Conservation (phyloP, 1,284 basidiomycete species). For the Cryptococcus sp. region DNA sequence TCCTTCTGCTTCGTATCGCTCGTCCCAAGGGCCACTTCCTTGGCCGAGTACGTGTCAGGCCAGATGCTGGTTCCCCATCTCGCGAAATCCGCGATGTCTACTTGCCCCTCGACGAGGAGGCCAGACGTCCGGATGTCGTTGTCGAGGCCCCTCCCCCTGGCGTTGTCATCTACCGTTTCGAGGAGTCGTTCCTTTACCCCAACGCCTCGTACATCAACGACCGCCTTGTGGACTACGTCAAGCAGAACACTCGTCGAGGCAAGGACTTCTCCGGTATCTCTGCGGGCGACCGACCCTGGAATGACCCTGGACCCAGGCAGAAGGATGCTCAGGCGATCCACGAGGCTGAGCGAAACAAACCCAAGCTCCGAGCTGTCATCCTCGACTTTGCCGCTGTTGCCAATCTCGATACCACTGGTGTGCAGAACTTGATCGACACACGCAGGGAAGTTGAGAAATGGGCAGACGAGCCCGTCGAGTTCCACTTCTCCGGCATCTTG, state of each 20-base stretch:
- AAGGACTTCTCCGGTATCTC: conserved; percentile 66
- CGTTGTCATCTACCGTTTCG: conserved; percentile 87
- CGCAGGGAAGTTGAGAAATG: conserved; percentile 84
- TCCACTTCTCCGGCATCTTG: conserved; percentile 64
- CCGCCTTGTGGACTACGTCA: conserved; percentile 78
- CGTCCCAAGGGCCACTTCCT: conserved; percentile 89
- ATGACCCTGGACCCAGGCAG: conserved; percentile 76
- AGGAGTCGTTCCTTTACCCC: conserved; percentile 92
- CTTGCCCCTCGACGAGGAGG: conserved; percentile 69
- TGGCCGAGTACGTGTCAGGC: conserved; percentile 66
- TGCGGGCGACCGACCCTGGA: conserved; percentile 85
- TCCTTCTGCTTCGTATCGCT: conserved; percentile 90
- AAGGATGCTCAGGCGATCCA: conserved; percentile 60
- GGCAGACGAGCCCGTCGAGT: conserved; percentile 76
- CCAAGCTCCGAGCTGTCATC: conserved; percentile 79
- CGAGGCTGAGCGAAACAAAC: conserved; percentile 65
- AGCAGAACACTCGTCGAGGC: conserved; percentile 73
- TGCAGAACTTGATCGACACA: conserved; percentile 89
- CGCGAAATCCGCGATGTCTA: conserved; percentile 62
- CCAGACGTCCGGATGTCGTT: conserved; percentile 60
- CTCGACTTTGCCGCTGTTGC: conserved; percentile 83
- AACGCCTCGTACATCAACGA: conserved; percentile 82
- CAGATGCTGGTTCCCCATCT: conserved; percentile 54
- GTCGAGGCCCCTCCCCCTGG: conserved; percentile 81
- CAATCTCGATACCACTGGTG: conserved; percentile 68